Evolutionary conservation across 1,139 yeast genomes (phyloP), one percentile per base, ranked within the genome.

Genomic region (Diutina ranongensis): DNA sequence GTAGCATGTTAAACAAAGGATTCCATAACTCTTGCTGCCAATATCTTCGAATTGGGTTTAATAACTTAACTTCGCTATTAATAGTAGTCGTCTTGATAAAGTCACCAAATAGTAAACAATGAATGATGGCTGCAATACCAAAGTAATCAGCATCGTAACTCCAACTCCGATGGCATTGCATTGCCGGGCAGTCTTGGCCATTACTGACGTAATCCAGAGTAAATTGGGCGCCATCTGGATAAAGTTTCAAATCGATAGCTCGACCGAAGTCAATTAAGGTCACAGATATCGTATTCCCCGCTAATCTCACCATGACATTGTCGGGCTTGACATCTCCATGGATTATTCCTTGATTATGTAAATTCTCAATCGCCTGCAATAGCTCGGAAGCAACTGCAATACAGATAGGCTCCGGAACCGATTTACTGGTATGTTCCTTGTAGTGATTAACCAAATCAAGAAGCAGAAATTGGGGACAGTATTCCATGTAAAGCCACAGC

Each of bases 241-340:
- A 28, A 7, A 16, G n/a, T 44, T 70, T 69, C 61, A 85, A 61
- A 56, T 89, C 97, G 22, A 87, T 74, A 0, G 94, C 80, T 49
- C 94, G 70, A 1, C 95, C 95, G 62, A 85, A 88, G 61, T 88
- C 96, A 51, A 88, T 84, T 45, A 89, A 59, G 18, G 75, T 71
- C 3, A 87, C 57, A 20, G 88, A 83, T 52, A 75, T 74, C 2
- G 60, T 55, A 19, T 57, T 50, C 87, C 88, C 45, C 33, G 65
- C 65, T 40, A 85, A 70, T 38, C 83, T 62, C 0, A 87, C 58
- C 95, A 89, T 84, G 52, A 94, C 83, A 56, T 88, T 88, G 51
- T 86, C 95, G 0, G 95, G 83, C 56, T 83, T 85, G 48, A 88
- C 62, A 58, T 87, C 95, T 1, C 96, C 94, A 62, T 89, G 97